Conservation (phyloP, 176 grass and related monocot species). For the Bromus sterilis region DNA sequence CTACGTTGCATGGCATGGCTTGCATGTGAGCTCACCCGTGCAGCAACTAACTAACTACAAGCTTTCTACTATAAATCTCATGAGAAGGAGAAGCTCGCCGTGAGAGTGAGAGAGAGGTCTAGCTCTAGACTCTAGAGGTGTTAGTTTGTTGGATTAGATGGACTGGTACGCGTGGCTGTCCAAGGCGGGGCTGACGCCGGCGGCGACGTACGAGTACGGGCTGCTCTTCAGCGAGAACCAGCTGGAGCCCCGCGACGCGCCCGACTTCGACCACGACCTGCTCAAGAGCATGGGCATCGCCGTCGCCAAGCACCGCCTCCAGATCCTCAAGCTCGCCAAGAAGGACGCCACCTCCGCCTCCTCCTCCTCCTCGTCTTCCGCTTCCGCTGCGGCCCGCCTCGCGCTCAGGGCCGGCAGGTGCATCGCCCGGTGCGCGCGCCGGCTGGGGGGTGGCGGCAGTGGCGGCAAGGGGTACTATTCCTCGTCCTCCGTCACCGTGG, state of each 20-base stretch:
- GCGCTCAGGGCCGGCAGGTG: conserved; percentile 30
- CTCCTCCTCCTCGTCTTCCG: not conserved
- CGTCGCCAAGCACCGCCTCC: conserved; percentile 79
- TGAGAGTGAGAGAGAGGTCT: no score
- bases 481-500: conserved; percentile 20
- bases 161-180: conserved; percentile 88
- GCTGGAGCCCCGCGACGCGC: conserved; percentile 61
- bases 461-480: not conserved
- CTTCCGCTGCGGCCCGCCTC: not conserved
- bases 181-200: conserved; percentile 44
- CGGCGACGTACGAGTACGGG: conserved; percentile 55
- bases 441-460: not conserved
- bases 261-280: conserved; percentile 80
- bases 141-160: no score
- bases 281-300: conserved; percentile 93
- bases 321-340: conserved; percentile 53
- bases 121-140: no score
- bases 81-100: not conserved
- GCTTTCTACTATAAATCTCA: no score
- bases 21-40: no score
- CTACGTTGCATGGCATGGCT: no score
- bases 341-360: not conserved
- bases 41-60: no score
- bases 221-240: conserved; percentile 58
- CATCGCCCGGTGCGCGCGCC: conserved; percentile 34